These are phyloP conservation scores for Ulota crispa DNA, from an alignment of 225 moss, liverwort and hornwort genomes.

Conservation along the genomic window DNA sequence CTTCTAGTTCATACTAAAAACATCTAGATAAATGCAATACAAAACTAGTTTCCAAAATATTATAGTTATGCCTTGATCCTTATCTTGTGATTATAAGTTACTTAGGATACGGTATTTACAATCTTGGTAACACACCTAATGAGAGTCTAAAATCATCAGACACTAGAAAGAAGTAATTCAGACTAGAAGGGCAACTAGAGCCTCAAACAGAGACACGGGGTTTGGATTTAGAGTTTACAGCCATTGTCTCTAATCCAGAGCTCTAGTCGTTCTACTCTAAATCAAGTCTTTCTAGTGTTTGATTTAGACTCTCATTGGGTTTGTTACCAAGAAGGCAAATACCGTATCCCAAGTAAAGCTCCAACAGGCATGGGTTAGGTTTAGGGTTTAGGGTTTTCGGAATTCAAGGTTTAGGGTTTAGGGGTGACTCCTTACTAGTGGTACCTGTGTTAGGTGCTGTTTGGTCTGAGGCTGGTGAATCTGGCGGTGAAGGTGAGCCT, in stretches of 20 bases:
- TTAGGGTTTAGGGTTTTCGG: too few species aligned
- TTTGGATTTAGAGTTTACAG: too few species aligned
- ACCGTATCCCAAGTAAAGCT: background rate
- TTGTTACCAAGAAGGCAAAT: background rate
- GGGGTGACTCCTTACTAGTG: background rate
- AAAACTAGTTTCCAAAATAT: background rate
- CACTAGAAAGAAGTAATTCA: background rate
- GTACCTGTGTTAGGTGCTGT: slow-evolving; percentile 34
- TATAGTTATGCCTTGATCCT: background rate
- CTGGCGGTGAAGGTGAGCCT: slow-evolving; percentile 28
- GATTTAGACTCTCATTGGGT: background rate
- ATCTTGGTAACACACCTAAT: background rate
- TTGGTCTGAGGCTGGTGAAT: slow-evolving; percentile 19
- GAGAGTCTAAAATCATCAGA: background rate
- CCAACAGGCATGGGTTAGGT: too few species aligned
- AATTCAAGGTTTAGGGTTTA: too few species aligned
- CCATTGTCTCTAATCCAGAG: background rate
- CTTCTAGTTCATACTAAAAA: background rate
- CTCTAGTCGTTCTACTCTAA: background rate
- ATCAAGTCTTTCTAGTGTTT: background rate
- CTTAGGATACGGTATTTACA: background rate
- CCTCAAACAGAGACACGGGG: background rate
- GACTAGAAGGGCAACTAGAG: background rate
- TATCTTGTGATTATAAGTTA: background rate
- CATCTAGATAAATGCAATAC: background rate